Evolutionary conservation across 2,329 filamentous ascomycete genomes (phyloP).

Genomic region (Amphichorda felina): DNA sequence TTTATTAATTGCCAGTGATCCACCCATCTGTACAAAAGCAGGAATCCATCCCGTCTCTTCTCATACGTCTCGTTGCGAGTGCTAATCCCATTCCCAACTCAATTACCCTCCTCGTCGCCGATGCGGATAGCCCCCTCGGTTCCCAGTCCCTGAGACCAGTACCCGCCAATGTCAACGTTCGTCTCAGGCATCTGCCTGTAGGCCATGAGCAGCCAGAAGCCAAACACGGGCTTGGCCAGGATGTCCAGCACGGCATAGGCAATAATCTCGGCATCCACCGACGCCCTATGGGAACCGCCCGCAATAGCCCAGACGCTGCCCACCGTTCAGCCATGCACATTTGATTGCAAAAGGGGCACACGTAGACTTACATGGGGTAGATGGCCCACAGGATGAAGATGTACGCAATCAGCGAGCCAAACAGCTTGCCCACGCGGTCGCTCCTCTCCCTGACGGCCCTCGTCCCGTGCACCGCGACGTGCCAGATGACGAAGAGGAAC

Average conservation of each 20-base stretch:
- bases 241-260: conserved; percentile 17
- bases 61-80: too few relatives aligned
- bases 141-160: conserved; percentile 22
- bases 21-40: too few relatives aligned
- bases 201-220: conserved; percentile 19
- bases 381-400: conserved; percentile 13
- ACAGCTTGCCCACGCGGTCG: conserved; percentile 11
- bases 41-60: too few relatives aligned
- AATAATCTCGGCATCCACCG: conserved; percentile 16
- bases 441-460: conserved; percentile 10
- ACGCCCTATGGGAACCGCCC: conserved; percentile 11
- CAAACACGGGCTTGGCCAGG: conserved; percentile 16
- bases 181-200: conserved; percentile 22
- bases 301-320: conserved; percentile 15
- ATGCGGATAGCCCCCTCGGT: conserved; percentile 22
- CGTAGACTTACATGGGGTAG: conserved; percentile 15
- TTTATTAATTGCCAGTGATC: too few relatives aligned
- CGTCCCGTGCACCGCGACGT: conserved; percentile 13
- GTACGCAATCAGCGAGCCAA: conserved; percentile 11
- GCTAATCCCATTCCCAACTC: not conserved
- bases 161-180: conserved; percentile 23
- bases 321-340: conserved; percentile 1
- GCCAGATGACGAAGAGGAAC: conserved; percentile 40
- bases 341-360: not conserved
- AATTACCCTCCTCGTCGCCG: conserved; percentile 5